phyloP scores from a whole-genome alignment of 2,329 filamentous ascomycete genomes.

The Aspergillus pseudoglaucus region DNA sequence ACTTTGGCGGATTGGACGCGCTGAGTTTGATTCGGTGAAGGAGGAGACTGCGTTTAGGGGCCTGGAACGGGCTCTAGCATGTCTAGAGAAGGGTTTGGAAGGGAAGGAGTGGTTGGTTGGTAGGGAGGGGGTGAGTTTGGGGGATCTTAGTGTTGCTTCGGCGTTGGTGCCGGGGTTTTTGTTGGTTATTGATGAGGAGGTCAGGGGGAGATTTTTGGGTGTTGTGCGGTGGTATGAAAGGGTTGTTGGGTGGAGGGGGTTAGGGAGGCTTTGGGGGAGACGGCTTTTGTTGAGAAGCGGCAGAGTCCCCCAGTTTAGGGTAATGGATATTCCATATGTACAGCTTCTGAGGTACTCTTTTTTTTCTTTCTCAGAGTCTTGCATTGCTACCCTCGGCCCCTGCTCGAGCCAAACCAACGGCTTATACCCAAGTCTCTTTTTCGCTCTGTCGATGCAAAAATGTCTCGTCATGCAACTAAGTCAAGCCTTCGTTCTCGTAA shows the following conservation, averaged over 20 bases:
- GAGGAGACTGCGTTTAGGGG: slow-evolving; percentile 13
- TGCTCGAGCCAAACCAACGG: too few relatives aligned
- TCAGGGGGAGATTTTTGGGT: slow-evolving; percentile 18
- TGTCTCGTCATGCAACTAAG: too few relatives aligned
- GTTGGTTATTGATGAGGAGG: slow-evolving; percentile 19
- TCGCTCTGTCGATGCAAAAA: too few relatives aligned
- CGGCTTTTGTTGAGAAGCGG: slow-evolving; percentile 17
- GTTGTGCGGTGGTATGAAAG: slow-evolving; percentile 20
- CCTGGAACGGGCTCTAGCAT: slow-evolving; percentile 15
- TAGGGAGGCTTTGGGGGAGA: slow-evolving; percentile 19
- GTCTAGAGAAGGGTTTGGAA: slow-evolving; percentile 15
- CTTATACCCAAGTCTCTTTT: too few relatives aligned
- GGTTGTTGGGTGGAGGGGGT: slow-evolving; percentile 13
- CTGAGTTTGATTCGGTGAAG: slow-evolving; percentile 12
- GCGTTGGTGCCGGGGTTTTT: slow-evolving; percentile 21
- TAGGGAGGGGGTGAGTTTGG: slow-evolving; percentile 20
- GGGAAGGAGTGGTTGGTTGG: slow-evolving; percentile 16
- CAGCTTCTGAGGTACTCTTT: too few relatives aligned
- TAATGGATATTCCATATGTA: too few relatives aligned
- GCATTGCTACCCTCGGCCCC: too few relatives aligned
- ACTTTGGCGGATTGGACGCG: slow-evolving; percentile 14
- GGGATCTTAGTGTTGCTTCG: slow-evolving; percentile 20
- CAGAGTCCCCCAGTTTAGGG: too few relatives aligned
- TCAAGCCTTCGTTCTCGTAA: too few relatives aligned
- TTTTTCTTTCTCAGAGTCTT: too few relatives aligned